These are phyloP conservation scores for Fusarium chuoi DNA, from an alignment of 2,329 filamentous ascomycete species.

Conservation along the genomic window DNA sequence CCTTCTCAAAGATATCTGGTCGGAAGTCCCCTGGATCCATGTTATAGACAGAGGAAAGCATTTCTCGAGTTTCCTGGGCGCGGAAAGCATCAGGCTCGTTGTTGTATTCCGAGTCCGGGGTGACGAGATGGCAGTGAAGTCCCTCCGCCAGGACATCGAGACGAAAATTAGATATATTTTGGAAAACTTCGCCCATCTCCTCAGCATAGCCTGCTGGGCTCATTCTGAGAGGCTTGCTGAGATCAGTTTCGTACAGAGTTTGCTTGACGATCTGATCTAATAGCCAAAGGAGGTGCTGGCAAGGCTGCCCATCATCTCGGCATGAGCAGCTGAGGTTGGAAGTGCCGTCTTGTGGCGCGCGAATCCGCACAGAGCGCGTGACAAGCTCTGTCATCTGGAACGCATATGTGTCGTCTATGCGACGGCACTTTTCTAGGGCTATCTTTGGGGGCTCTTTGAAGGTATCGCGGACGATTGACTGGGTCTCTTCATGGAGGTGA, in stretches of 20 bases:
- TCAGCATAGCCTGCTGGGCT: conserved; percentile 55
- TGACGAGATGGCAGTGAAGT: conserved; percentile 60
- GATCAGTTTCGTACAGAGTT: conserved; percentile 54
- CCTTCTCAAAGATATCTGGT: conserved; percentile 56
- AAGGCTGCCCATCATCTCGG: conserved; percentile 50
- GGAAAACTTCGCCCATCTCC: conserved; percentile 61
- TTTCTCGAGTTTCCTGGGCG: conserved; percentile 61
- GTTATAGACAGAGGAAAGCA: conserved; percentile 59
- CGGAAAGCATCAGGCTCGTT: conserved; percentile 50
- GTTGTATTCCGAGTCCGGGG: conserved; percentile 45
- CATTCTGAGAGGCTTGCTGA: conserved; percentile 54
- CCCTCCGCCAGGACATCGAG: conserved; percentile 63
- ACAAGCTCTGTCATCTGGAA: conserved; percentile 67
- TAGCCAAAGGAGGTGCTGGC: conserved; percentile 65
- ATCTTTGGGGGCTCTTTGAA: conserved; percentile 62
- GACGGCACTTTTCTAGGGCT: conserved; percentile 60
- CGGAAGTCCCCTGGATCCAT: conserved; percentile 55
- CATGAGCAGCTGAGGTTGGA: conserved; percentile 61
- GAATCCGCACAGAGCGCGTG: conserved; percentile 62
- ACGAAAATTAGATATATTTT: conserved; percentile 60
- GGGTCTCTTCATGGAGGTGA: conserved; percentile 51
- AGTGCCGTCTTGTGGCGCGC: conserved; percentile 52
- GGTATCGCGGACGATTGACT: conserved; percentile 54
- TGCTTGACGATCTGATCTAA: conserved; percentile 63
- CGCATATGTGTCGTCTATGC: conserved; percentile 60